phyloP scores from a whole-genome alignment of 495 filamentous ascomycete genomes.

The Neurospora sp. region DNA sequence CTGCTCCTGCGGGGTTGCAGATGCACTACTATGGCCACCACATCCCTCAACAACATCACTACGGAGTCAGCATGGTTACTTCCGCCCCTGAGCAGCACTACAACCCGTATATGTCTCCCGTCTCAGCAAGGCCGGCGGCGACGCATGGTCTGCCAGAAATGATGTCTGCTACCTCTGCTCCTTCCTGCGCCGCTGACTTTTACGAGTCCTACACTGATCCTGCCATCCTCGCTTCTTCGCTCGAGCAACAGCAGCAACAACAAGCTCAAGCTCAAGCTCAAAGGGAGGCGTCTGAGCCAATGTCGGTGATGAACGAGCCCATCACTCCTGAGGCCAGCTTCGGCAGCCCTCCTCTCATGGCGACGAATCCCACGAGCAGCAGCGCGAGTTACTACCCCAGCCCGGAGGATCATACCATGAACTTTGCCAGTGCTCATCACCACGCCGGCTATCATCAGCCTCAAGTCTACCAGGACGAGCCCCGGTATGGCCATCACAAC shows the following conservation, averaged over 20 bases:
- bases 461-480: background rate
- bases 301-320: conserved; percentile 7
- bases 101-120: background rate
- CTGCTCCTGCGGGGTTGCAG: background rate
- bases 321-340: conserved; percentile 9
- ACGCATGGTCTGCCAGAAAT: background rate
- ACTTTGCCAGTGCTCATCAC: background rate
- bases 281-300: background rate
- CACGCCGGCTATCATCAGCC: background rate
- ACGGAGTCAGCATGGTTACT: background rate
- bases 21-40: background rate
- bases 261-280: background rate
- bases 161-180: background rate
- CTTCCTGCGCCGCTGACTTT: background rate
- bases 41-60: background rate
- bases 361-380: background rate
- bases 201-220: background rate
- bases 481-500: background rate
- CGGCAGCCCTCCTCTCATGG: conserved; percentile 1
- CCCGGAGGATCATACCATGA: background rate
- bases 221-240: background rate
- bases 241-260: conserved; percentile 1
- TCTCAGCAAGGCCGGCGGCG: background rate
- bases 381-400: background rate
- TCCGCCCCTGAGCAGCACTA: background rate